Evolutionary conservation across 1,284 basidiomycete genomes (phyloP), one percentile per base, ranked within the genome.

Genomic region (Microbotryum silenes-acaulis): DNA sequence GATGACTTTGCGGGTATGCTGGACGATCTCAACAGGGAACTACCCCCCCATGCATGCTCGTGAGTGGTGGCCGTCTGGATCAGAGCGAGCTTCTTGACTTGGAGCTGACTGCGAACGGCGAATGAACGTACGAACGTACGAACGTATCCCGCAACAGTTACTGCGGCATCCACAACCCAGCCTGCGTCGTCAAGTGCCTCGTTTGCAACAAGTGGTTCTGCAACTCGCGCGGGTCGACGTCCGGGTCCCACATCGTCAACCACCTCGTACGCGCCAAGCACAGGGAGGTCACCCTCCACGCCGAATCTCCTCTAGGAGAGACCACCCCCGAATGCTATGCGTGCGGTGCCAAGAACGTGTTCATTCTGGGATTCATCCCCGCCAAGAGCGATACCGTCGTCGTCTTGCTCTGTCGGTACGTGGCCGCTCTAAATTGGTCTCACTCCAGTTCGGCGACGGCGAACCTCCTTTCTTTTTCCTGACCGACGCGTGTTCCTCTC

Each of bases 311-410:
- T 2, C 81, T 99, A 1, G 96, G 96, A 6, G 96, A 98, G 76
- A 98, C 94, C 0, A 88, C 89, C 0, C 96, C 96, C 0, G 96
- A 99, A 77, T 79, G 74, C 77, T 99, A 98, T 80, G 93, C 94
- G 74, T 99, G 96, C 74, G 96, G 96, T n/a, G 92, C 89, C 79
- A 97, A 97, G 78, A 99, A 99, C 71, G 94, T 97, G 29, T 99
- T 99, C 74, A 90, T 97, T 84, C 83, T 99, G 23, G 96, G 96
- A 3, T 99, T 99, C 75, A 97, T 99, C 71, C 96, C 96, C 4
- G 96, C 96, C 18, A 98, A 98, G 79, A 92, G 90, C 74, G 96
- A 98, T 74, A 97, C 96, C 0, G 94, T 98, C 49, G 96, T 99
- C 51, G 93, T 98, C 27, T 80, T 99, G n/a, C 82, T 99, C 23